Percentiles rank a stretch among this genome's conserved stretches.
phyloP scores from a whole-genome alignment of 108 stramenopile species.

The Cyclotella sp. region DNA sequence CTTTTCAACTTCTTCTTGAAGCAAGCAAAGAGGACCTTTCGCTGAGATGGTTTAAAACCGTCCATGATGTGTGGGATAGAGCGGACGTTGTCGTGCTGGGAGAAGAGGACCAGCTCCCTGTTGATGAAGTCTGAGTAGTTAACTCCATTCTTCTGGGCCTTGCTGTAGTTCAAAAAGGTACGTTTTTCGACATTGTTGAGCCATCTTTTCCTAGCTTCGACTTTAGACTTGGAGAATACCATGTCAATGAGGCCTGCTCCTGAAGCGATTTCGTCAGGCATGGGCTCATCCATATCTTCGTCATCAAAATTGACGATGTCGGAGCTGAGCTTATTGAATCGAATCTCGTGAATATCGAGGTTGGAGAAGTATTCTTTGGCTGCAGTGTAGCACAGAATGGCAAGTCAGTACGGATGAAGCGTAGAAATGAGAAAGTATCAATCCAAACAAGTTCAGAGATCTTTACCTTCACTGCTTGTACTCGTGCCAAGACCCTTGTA shows the following conservation, averaged over 20 bases:
- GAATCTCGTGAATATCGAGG: constrained; percentile 76
- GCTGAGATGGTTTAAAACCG: constrained; percentile 98
- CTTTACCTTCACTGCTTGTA: constrained; percentile 92
- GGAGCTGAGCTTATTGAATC: constrained; percentile 62
- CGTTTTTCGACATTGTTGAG: constrained; percentile 77
- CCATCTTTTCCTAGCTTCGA: constrained; percentile 96
- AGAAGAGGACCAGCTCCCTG: constrained; percentile 97
- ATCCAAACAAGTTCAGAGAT: not conserved
- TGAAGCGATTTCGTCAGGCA: constrained; percentile 31
- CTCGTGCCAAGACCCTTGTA: constrained; percentile 99
- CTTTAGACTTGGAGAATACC: constrained; percentile 96
- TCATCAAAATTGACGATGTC: constrained; percentile 56
- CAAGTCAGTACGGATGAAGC: not conserved
- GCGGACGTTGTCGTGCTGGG: constrained; percentile 92
- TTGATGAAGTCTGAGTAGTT: constrained; percentile 96
- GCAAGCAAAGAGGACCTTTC: constrained; percentile 98
- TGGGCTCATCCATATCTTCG: constrained; percentile 31
- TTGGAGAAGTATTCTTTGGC: constrained; percentile 86
- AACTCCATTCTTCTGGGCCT: constrained; percentile 65
- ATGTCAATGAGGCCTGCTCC: constrained; percentile 95
- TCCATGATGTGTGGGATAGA: constrained; percentile 96
- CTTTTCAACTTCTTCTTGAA: constrained; percentile 98
- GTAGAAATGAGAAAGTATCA: not conserved
- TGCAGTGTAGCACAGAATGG: not conserved
- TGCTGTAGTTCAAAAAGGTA: constrained; percentile 90